Conservation (phyloP, 768 basidiomycete species). For the Leccinum arenicola region DNA sequence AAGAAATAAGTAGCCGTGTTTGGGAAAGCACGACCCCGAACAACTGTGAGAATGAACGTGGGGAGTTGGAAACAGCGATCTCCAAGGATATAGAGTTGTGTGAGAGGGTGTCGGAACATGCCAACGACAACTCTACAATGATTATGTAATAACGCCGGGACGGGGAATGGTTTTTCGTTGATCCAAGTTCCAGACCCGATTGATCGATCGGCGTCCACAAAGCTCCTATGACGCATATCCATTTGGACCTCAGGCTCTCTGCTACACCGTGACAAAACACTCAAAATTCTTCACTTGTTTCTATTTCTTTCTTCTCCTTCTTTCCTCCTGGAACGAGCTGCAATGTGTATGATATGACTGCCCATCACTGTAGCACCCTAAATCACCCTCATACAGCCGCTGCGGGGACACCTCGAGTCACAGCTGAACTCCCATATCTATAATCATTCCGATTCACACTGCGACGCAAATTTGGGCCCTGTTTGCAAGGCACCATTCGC, state of each 20-base stretch:
- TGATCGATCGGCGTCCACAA: background rate
- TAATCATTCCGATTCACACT: background rate
- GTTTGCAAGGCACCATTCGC: background rate
- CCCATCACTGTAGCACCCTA: background rate
- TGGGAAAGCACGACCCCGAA: background rate
- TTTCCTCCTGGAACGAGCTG: background rate
- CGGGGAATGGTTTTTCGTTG: background rate
- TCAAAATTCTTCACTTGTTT: background rate
- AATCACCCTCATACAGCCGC: background rate
- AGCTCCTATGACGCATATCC: background rate
- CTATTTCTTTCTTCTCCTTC: background rate
- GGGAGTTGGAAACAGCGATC: background rate
- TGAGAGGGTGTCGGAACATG: background rate
- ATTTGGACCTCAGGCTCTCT: background rate
- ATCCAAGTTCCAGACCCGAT: background rate
- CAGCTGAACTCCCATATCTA: background rate
- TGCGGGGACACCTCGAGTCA: background rate
- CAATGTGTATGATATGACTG: background rate
- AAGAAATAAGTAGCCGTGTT: background rate
- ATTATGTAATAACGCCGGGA: background rate
- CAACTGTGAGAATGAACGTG: background rate
- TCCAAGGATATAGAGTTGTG: background rate
- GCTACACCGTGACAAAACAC: background rate
- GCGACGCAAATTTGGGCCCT: background rate
- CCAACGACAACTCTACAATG: no score